Evolutionary conservation across 108 stramenopile genomes (phyloP).

Genomic region (Pseudonitzschia delicatissima): DNA sequence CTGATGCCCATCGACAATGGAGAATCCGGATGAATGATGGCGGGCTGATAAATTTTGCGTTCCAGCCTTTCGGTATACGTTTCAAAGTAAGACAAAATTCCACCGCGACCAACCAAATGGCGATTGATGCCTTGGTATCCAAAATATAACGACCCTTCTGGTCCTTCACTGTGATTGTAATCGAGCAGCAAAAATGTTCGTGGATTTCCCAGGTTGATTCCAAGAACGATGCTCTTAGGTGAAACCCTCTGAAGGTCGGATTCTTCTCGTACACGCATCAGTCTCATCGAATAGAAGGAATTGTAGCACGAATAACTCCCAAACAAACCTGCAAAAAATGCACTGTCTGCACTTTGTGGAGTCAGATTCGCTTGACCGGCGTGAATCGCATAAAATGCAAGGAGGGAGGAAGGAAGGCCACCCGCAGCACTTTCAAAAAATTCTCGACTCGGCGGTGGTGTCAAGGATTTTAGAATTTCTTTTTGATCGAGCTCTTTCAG

Average conservation of each 20-base stretch:
- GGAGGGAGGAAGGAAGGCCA: slow-evolving; percentile 11
- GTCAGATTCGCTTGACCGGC: slow-evolving; percentile 11
- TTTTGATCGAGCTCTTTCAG: neutral
- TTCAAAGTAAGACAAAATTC: slow-evolving; percentile 14
- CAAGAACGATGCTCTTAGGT: neutral
- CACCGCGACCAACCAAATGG: slow-evolving; percentile 6
- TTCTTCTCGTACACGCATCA: slow-evolving; percentile 15
- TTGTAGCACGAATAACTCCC: slow-evolving; percentile 24
- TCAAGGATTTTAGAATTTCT: slow-evolving; percentile 3
- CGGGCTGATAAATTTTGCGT: neutral
- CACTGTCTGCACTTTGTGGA: slow-evolving; percentile 4
- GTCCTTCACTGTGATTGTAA: neutral
- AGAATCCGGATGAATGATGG: slow-evolving; percentile 6
- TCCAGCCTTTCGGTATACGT: slow-evolving; percentile 11
- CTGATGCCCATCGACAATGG: slow-evolving; percentile 4
- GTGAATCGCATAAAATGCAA: slow-evolving; percentile 20
- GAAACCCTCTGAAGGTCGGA: neutral
- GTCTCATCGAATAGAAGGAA: slow-evolving; percentile 16
- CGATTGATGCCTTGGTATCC: neutral
- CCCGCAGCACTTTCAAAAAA: neutral
- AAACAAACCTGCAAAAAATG: slow-evolving; percentile 15
- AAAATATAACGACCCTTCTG: neutral
- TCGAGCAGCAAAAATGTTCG: neutral
- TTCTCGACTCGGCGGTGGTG: slow-evolving; percentile 4
- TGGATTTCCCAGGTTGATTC: slow-evolving; percentile 5